Evolutionary conservation across 805 yeast genomes (phyloP).

Genomic region (Suhomyces sp.): DNA sequence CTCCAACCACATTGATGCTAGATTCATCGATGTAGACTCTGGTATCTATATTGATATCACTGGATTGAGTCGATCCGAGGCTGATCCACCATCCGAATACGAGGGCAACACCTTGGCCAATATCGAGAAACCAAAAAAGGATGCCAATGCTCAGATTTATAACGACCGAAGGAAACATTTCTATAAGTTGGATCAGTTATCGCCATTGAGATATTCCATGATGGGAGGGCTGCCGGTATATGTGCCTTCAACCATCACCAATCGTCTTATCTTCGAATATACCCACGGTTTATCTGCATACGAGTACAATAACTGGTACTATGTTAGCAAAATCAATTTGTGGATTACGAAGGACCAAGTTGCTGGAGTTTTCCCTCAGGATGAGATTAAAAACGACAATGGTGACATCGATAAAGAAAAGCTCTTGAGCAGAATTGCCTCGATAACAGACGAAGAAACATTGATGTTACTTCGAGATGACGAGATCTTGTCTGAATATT

Average conservation of each 20-base stretch:
- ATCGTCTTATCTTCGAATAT: slow-evolving; percentile 20
- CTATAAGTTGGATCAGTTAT: slow-evolving; percentile 16
- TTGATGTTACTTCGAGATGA: slow-evolving; percentile 21
- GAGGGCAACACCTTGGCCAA: slow-evolving; percentile 11
- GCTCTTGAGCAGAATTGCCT: slow-evolving; percentile 15
- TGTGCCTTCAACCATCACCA: slow-evolving; percentile 15
- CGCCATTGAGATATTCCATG: slow-evolving; percentile 19
- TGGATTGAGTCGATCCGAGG: slow-evolving; percentile 31
- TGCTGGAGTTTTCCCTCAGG: slow-evolving; percentile 4
- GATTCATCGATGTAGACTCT: slow-evolving; percentile 49
- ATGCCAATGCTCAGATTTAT: slow-evolving; percentile 13
- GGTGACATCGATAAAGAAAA: slow-evolving; percentile 12
- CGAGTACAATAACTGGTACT: slow-evolving; percentile 17
- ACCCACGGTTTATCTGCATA: slow-evolving; percentile 12
- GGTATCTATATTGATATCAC: slow-evolving; percentile 42
- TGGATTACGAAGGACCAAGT: slow-evolving; percentile 17
- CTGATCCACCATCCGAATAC: slow-evolving; percentile 21
- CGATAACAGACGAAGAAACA: slow-evolving; percentile 26
- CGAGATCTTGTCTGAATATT: slow-evolving; percentile 22
- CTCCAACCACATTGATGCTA: slow-evolving; percentile 49
- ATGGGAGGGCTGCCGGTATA: slow-evolving; percentile 18
- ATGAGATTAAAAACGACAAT: slow-evolving; percentile 4
- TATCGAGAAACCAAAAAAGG: slow-evolving; percentile 10
- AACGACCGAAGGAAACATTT: slow-evolving; percentile 19
- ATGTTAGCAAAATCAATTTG: slow-evolving; percentile 17